Percentiles rank a stretch among this genome's conserved stretches.
phyloP scores from a whole-genome alignment of 345 rosid species.

The Triadica sebifera region DNA sequence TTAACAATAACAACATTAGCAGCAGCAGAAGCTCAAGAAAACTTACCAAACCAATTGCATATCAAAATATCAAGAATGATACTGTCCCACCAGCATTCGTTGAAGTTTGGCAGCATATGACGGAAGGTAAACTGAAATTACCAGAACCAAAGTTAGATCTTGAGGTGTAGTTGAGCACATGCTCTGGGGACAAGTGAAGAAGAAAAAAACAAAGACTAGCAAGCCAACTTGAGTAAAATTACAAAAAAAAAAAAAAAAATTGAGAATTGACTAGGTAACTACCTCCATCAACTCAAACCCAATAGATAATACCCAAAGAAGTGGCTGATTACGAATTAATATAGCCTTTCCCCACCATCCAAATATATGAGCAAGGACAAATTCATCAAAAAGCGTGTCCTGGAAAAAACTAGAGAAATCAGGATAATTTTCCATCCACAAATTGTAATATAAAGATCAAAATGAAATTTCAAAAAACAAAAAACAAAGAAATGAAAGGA shows the following conservation, averaged over 20 bases:
- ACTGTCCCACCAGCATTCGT: slow-evolving; percentile 99
- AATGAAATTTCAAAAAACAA: slow-evolving; percentile 12
- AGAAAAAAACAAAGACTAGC: background rate
- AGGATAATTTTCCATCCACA: slow-evolving; percentile 9
- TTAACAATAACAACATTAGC: background rate
- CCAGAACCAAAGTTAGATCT: slow-evolving; percentile 13
- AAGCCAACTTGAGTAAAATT: background rate
- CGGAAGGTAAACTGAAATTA: slow-evolving; percentile 80
- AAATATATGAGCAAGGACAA: slow-evolving; percentile 93
- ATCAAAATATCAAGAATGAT: slow-evolving; percentile 89
- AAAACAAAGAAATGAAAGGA: background rate
- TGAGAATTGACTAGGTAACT: slow-evolving; percentile 18
- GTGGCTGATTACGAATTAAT: slow-evolving; percentile 88
- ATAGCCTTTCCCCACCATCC: slow-evolving; percentile 99
- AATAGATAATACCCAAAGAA: slow-evolving; percentile 93
- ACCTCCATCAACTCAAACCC: slow-evolving; percentile 99
- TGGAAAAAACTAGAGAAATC: slow-evolving; percentile 28
- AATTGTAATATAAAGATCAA: background rate
- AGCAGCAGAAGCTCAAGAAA: slow-evolving; percentile 7
- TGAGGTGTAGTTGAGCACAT: background rate
- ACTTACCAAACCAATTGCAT: slow-evolving; percentile 99
- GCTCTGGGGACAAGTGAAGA: background rate
- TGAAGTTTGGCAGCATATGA: slow-evolving; percentile 99
- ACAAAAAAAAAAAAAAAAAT: background rate
- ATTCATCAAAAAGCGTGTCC: slow-evolving; percentile 93